Percentiles rank a stretch among this genome's conserved stretches.
phyloP scores from a whole-genome alignment of 2,329 filamentous ascomycete species.

The Fusarium siculi region DNA sequence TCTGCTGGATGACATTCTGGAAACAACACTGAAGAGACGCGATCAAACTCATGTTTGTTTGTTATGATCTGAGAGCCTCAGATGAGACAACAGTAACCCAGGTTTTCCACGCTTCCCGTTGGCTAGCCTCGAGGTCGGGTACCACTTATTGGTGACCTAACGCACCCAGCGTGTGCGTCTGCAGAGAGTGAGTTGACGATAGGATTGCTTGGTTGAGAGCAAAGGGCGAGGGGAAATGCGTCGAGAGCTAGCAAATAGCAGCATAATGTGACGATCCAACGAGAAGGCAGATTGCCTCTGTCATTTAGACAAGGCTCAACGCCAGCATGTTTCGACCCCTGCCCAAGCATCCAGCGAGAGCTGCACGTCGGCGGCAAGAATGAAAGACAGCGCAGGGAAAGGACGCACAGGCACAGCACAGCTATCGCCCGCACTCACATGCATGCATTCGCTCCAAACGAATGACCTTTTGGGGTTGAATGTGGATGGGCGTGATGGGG shows the following conservation, averaged over 20 bases:
- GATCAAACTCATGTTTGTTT: slow-evolving; percentile 35
- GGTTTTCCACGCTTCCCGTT: slow-evolving; percentile 21
- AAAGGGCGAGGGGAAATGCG: slow-evolving; percentile 18
- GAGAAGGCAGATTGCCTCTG: slow-evolving; percentile 19
- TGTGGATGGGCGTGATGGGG: background rate
- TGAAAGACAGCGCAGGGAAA: slow-evolving; percentile 24
- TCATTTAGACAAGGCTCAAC: slow-evolving; percentile 18
- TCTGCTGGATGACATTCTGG: slow-evolving; percentile 20
- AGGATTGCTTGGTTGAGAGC: slow-evolving; percentile 31
- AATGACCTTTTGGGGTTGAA: slow-evolving; percentile 4
- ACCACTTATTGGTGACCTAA: slow-evolving; percentile 30
- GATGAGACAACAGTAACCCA: slow-evolving; percentile 37
- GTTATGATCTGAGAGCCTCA: slow-evolving; percentile 39
- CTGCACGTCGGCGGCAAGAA: slow-evolving; percentile 35
- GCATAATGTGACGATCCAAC: slow-evolving; percentile 28
- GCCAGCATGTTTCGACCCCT: slow-evolving; percentile 33
- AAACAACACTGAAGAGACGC: slow-evolving; percentile 27
- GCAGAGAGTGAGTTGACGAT: slow-evolving; percentile 27
- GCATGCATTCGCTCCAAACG: slow-evolving; percentile 14
- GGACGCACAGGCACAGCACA: slow-evolving; percentile 2
- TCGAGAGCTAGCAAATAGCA: slow-evolving; percentile 24
- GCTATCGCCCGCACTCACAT: slow-evolving; percentile 22
- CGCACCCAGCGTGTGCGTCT: slow-evolving; percentile 26
- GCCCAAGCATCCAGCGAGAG: slow-evolving; percentile 21
- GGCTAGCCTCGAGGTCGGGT: slow-evolving; percentile 18